Conservation (phyloP, 768 basidiomycete species). For the Amanita pseudoporphyria region DNA sequence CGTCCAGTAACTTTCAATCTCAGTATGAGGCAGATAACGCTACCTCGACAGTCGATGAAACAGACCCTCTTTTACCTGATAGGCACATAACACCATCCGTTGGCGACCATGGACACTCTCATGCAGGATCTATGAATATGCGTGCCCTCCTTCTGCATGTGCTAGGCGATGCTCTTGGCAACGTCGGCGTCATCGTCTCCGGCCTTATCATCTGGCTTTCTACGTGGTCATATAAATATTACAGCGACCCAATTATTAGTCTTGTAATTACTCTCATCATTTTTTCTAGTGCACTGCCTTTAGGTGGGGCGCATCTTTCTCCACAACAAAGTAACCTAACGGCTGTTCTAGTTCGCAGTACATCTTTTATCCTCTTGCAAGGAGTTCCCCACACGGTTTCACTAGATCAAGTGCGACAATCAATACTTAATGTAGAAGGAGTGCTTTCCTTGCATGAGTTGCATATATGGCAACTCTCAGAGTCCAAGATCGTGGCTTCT, state of each 20-base stretch:
- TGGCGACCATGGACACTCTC: constrained; percentile 13
- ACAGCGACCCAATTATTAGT: constrained; percentile 90
- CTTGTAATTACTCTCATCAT: constrained; percentile 94
- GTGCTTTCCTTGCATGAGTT: constrained; percentile 87
- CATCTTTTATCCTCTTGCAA: constrained; percentile 91
- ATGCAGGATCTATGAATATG: constrained; percentile 86
- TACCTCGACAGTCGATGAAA: constrained; percentile 21
- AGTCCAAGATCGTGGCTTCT: constrained; percentile 89
- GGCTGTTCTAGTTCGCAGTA: constrained; percentile 60
- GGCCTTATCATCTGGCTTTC: constrained; percentile 93
- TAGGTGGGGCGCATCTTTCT: constrained; percentile 43
- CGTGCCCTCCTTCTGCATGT: constrained; percentile 92
- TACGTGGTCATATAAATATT: constrained; percentile 76
- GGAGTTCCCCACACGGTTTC: constrained; percentile 88
- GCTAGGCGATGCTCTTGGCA: constrained; percentile 93
- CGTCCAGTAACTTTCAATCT: neutral
- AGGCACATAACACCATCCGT: constrained; percentile 3
- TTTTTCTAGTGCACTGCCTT: constrained; percentile 88
- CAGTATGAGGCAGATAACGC: neutral
- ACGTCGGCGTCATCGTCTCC: constrained; percentile 94
- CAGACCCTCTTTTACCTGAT: constrained; percentile 34
- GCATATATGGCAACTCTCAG: constrained; percentile 96
- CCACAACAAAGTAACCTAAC: constrained; percentile 1
- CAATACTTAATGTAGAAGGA: constrained; percentile 76
- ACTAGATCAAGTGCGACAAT: constrained; percentile 77